phyloP scores from a whole-genome alignment of 2,329 filamentous ascomycete species.

The Rutstroemia sp. region DNA sequence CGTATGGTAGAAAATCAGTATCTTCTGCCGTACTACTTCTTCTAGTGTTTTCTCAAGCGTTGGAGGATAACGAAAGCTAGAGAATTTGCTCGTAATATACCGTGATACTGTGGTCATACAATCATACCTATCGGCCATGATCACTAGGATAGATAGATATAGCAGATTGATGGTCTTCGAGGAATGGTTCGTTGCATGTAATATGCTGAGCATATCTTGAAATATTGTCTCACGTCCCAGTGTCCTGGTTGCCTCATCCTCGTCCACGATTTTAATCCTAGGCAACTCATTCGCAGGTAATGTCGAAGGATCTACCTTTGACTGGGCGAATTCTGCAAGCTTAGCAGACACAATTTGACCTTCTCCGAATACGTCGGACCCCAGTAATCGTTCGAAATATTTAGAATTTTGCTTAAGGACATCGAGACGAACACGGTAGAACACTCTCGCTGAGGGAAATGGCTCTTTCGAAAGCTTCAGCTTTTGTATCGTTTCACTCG shows the following conservation, averaged over 20 bases:
- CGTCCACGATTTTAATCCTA: conserved; percentile 54
- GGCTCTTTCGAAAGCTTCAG: conserved; percentile 19
- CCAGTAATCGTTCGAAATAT: conserved; percentile 63
- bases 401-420: conserved; percentile 53
- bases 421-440: conserved; percentile 53
- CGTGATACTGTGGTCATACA: conserved; percentile 48
- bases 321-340: conserved; percentile 40
- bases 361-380: conserved; percentile 52
- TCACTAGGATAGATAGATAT: conserved; percentile 59
- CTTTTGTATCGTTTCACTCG: conserved; percentile 41
- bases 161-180: conserved; percentile 42
- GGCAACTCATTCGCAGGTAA: conserved; percentile 49
- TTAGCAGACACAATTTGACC: conserved; percentile 48
- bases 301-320: conserved; percentile 41
- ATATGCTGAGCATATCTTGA: conserved; percentile 57
- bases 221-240: conserved; percentile 55
- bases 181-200: conserved; percentile 45
- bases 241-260: conserved; percentile 58
- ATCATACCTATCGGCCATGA: conserved; percentile 69
- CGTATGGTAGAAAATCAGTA: conserved; percentile 58
- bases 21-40: conserved; percentile 60
- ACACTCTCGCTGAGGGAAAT: conserved; percentile 21
- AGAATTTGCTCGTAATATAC: conserved; percentile 39
- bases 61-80: conserved; percentile 47
- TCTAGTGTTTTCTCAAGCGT: conserved; percentile 46